Evolutionary conservation across 805 yeast genomes (phyloP).

Genomic region (Ogataea pini): DNA sequence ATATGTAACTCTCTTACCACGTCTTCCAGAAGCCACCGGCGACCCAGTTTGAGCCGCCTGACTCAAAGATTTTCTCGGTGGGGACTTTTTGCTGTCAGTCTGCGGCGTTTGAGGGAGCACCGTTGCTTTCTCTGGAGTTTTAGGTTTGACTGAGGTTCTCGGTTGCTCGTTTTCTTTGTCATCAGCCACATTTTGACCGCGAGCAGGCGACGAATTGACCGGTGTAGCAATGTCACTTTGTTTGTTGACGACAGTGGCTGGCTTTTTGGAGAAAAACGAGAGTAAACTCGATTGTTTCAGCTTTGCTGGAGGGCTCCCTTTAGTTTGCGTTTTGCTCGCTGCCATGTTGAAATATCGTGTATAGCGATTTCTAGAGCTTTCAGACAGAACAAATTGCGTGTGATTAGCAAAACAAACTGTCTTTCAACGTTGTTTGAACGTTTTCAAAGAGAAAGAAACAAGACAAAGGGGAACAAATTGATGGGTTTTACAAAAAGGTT

Average conservation of each 20-base stretch:
- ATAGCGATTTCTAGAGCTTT: neutral
- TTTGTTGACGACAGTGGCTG: neutral
- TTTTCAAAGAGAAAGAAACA: neutral
- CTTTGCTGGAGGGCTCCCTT: slow-evolving; percentile 7
- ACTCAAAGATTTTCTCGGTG: neutral
- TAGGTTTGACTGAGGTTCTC: neutral
- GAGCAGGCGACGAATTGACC: slow-evolving; percentile 27
- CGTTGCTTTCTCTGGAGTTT: slow-evolving; percentile 4
- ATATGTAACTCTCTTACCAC: slow-evolving; percentile 19
- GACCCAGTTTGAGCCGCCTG: slow-evolving; percentile 2
- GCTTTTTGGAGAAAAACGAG: slow-evolving; percentile 31
- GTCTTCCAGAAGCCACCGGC: slow-evolving; percentile 15
- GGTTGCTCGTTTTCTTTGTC: slow-evolving; percentile 14
- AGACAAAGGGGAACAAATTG: neutral
- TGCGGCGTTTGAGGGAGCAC: slow-evolving; percentile 14
- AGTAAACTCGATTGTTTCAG: slow-evolving; percentile 33
- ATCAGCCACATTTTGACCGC: slow-evolving; percentile 5
- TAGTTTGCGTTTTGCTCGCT: slow-evolving; percentile 3
- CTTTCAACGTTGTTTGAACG: neutral
- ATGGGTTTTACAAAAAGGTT: neutral
- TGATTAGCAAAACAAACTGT: too few species aligned
- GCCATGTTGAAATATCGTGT: neutral
- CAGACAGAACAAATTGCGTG: too few species aligned
- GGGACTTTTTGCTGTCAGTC: slow-evolving; percentile 2
- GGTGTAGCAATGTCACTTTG: slow-evolving; percentile 25